Base-by-base conservation (phyloP, 306 rosid genomes). In the Gynostemma pentaphyllum region DNA sequence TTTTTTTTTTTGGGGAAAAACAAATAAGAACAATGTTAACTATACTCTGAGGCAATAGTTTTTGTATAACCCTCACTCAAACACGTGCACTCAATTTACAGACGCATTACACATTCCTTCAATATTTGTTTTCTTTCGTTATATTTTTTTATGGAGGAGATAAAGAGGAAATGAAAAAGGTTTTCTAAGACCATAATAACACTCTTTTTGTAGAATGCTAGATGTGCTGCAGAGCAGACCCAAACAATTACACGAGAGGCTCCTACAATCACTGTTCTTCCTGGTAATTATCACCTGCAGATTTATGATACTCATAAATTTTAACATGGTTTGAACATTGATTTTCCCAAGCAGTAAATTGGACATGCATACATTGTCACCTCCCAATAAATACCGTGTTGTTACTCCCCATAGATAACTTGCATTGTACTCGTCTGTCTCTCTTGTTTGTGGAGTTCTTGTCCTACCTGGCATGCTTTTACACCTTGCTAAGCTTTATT, bases 241-340 rank as follows among this genome's bases (percentile, higher is more conserved):
- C 95, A 89, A 69, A 94, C 97, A 2, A 81, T 94, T 53, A 76
- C 84, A 7, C 90, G 87, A 19, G 74, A 94, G 71, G 86, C 99
- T 70, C 99, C 99, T 23, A 94, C 99, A 55, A 94, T 94, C 19
- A 94, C 99, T 66, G 89, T 84, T 70, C 18, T 89, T 76, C 95
- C 97, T 30, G 94, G 99, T 92, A 86, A 79, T 56, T 60, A 57
- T 68, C 71, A 32, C 72, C n/a, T 8, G 9, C 39, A 11, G 15
- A 29, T 57, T 36, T 34, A 11, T 57, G 64, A 36, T 55, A 37
- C 23, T 11, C 16, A 6, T 36, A 19, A 57, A 27, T 36, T 36
- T 22, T 21, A 59, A 6, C 45, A 21, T 39, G 7, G 44, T 39
- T 10, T 14, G 7, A 39, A 39, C 11, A 39, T 11, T 29, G 15